A percentile compares a stretch with the other conserved stretches of the same genome.
phyloP scores from a whole-genome alignment of 2,329 filamentous ascomycete species.

The Venturia oleaginea region DNA sequence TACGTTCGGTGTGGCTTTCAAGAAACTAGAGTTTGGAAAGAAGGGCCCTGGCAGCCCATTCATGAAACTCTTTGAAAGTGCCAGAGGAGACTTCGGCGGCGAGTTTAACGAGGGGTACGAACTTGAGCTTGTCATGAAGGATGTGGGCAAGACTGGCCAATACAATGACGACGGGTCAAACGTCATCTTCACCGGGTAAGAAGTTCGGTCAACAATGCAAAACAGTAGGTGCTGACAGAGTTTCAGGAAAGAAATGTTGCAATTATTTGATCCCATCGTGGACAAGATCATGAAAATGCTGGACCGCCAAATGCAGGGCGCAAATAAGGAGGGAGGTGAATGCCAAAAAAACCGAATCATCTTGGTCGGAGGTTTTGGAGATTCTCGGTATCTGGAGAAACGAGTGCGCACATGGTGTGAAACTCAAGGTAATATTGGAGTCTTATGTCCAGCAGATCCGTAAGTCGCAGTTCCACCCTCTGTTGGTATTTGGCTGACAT shows the following conservation, averaged over 20 bases:
- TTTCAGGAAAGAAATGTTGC: background rate
- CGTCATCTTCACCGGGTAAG: background rate
- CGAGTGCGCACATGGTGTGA: too few relatives aligned
- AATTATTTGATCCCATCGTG: background rate
- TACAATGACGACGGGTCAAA: background rate
- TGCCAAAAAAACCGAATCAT: too few relatives aligned
- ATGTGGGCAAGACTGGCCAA: background rate
- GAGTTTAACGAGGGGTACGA: background rate
- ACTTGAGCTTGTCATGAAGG: background rate
- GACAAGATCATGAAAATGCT: too few relatives aligned
- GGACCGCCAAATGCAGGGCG: too few relatives aligned
- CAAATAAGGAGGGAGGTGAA: too few relatives aligned
- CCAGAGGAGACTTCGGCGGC: background rate
- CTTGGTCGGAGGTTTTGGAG: too few relatives aligned
- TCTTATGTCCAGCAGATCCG: too few relatives aligned
- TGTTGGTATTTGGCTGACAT: too few relatives aligned
- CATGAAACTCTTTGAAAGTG: background rate
- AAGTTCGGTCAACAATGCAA: too few relatives aligned
- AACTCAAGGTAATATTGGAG: too few relatives aligned
- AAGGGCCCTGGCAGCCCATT: background rate
- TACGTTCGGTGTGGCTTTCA: slow-evolving; percentile 35
- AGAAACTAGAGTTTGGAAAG: background rate
- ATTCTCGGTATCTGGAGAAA: too few relatives aligned
- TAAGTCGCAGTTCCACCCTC: too few relatives aligned
- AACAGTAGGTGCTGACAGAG: background rate